Evolutionary conservation across 2,329 filamentous ascomycete species (phyloP).

Genomic region (Pseudopyricularia javanii): DNA sequence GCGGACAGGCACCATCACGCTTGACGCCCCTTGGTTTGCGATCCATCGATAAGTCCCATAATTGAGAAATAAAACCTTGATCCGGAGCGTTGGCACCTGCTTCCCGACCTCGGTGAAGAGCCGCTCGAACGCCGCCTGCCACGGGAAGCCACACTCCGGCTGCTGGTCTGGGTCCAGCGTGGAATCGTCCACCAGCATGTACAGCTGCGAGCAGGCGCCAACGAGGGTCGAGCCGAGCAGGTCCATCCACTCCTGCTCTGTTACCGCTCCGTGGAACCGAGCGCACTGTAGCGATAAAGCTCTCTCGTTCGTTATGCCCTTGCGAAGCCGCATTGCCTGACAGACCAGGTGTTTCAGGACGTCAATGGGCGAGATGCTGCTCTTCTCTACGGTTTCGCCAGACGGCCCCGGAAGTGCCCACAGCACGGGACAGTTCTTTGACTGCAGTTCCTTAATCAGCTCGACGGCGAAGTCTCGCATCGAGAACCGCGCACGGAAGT

Average conservation of each 20-base stretch:
- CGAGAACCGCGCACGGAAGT: background rate
- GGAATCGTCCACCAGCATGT: background rate
- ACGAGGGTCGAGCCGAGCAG: background rate
- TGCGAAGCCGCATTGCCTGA: background rate
- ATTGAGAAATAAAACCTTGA: background rate
- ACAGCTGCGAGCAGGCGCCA: background rate
- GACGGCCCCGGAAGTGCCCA: background rate
- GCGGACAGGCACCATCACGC: background rate
- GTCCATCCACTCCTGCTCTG: background rate
- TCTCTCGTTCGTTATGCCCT: background rate
- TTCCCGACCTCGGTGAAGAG: background rate
- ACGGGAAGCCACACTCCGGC: background rate
- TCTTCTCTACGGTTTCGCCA: background rate
- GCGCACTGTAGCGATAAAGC: background rate
- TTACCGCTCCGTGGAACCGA: background rate
- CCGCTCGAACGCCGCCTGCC: background rate
- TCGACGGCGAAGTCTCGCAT: background rate
- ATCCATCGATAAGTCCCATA: background rate
- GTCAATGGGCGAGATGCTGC: background rate
- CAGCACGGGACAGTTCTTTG: background rate
- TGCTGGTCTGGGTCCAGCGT: background rate
- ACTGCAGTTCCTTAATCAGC: background rate
- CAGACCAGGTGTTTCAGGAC: background rate
- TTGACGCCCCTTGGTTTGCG: background rate
- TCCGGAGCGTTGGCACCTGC: background rate